Base-by-base conservation (phyloP, 2,329 filamentous ascomycete genomes). In the Colletotrichum limetticola region DNA sequence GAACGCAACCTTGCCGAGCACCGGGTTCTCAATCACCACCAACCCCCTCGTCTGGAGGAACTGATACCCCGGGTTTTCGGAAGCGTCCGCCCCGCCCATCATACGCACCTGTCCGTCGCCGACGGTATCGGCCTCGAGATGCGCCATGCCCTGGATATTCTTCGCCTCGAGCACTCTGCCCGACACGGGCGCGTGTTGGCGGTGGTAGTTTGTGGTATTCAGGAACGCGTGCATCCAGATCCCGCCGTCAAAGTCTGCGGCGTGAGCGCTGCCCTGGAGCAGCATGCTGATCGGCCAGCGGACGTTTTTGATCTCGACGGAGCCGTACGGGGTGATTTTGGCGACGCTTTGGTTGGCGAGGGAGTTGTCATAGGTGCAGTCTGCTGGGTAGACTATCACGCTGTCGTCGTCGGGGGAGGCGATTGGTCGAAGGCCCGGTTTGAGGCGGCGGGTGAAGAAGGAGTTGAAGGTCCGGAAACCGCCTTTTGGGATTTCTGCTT, bases 141-240 rank as follows among this genome's bases (percentile, higher is more conserved):
- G 85, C 9, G 78, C 80, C 6, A 77, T 73, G 3, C 80, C 83
- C 24, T 78, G 76, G 42, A 85, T 83, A 37, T 82, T 79, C 57
- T 80, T 79, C 1, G 81, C 80, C 52, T 83, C 82, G 4, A 83
- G 37, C 1, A 86, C 80, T 9, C 52, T 81, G 19, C 84, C 84
- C 0, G 76, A 72, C 9, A 86, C 79, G 2, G 84, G 83, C 0
- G 83, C 79, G 66, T 86, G 84, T 66, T 83, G 80, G 8, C 83
- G 82, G 64, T 85, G 84, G 75, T 86, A 86, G 73, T 86, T 83
- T 64, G 75, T 78, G 0, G 82, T 78, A 35, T 79, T 80, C n/a
- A 86, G 78, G 75, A 85, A 85, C 1, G 80, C 77, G 61, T 86
- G 84, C 76, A 80, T 83, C 74, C 79, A 86, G 12, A 80, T 77